Conservation (phyloP, 2,329 filamentous ascomycete genomes). For the Lojkania enalia region DNA sequence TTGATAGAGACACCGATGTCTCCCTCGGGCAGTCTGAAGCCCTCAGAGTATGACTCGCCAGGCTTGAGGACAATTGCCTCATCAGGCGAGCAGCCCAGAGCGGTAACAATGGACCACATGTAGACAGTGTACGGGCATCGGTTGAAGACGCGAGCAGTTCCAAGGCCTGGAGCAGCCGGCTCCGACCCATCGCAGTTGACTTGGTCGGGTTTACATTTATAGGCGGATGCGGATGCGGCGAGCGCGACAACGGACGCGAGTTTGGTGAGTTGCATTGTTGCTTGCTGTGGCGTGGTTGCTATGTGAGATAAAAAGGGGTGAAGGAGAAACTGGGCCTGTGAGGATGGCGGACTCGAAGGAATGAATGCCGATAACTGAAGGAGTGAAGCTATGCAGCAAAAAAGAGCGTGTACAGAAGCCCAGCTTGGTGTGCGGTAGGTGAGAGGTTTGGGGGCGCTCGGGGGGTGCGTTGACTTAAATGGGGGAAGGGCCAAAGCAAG, state of each 20-base stretch:
- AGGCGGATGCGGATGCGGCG: constrained; percentile 31
- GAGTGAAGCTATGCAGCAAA: constrained; percentile 48
- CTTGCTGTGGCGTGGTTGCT: constrained; percentile 8
- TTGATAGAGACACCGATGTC: constrained; percentile 45
- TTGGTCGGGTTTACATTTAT: constrained; percentile 16
- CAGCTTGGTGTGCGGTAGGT: constrained; percentile 39
- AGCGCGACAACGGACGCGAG: constrained; percentile 34
- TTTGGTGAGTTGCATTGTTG: constrained; percentile 41
- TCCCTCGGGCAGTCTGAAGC: constrained; percentile 24
- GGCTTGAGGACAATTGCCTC: constrained; percentile 30
- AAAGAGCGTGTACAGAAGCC: constrained; percentile 43
- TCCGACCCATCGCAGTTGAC: constrained; percentile 18
- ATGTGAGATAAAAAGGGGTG: constrained; percentile 12
- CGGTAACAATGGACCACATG: constrained; percentile 44
- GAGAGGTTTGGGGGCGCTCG: constrained; percentile 26
- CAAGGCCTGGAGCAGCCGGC: constrained; percentile 15
- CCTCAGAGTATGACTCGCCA: constrained; percentile 39
- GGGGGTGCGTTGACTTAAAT: constrained; percentile 43
- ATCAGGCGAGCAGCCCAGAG: constrained; percentile 26
- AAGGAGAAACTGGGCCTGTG: constrained; percentile 25
- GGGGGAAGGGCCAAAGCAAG: constrained; percentile 29
- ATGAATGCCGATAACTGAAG: constrained; percentile 44
- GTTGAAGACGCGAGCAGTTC: constrained; percentile 39
- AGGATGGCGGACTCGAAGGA: constrained; percentile 31
- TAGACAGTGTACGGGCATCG: constrained; percentile 43